Percentiles rank a stretch among this genome's conserved stretches.
Conservation (phyloP, 2,329 filamentous ascomycete species). For the Penicillium janthinellum region DNA sequence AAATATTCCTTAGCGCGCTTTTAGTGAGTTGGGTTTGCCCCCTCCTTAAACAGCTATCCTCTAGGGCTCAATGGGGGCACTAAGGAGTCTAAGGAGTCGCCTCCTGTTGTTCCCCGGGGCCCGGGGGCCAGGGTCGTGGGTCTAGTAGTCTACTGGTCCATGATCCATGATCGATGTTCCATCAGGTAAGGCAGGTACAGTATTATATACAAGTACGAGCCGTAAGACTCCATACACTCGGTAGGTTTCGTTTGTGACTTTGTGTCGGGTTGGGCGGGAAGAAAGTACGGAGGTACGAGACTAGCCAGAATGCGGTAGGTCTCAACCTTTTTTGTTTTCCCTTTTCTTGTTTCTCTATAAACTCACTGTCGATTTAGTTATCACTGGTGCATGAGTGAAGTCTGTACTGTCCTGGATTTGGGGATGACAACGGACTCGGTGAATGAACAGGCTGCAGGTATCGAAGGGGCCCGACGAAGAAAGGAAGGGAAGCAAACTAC, state of each 20-base stretch:
- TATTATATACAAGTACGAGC: background rate
- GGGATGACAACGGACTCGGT: conserved; percentile 19
- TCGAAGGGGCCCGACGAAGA: background rate
- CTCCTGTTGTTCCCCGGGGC: conserved; percentile 39
- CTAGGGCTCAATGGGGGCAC: background rate
- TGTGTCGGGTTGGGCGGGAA: background rate
- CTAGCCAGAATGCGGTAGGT: conserved; percentile 16
- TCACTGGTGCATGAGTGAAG: background rate
- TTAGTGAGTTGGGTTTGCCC: background rate
- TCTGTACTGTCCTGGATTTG: conserved; percentile 14
- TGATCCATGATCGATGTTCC: conserved; percentile 5
- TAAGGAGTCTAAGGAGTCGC: conserved; percentile 24
- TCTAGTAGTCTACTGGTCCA: conserved; percentile 14
- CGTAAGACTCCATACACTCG: background rate
- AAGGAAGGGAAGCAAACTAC: background rate
- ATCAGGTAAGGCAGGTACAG: conserved; percentile 3
- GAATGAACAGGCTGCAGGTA: conserved; percentile 14
- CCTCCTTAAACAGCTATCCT: background rate
- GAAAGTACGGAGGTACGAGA: conserved; percentile 4
- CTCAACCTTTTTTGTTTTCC: conserved; percentile 5
- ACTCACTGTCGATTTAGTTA: background rate
- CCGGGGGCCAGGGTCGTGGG: conserved; percentile 36
- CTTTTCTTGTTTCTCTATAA: background rate
- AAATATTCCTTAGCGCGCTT: conserved; percentile 32
- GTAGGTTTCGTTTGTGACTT: background rate